Evolutionary conservation across 1,284 basidiomycete species (phyloP).

Genomic region (Sanghuangporus baumii): DNA sequence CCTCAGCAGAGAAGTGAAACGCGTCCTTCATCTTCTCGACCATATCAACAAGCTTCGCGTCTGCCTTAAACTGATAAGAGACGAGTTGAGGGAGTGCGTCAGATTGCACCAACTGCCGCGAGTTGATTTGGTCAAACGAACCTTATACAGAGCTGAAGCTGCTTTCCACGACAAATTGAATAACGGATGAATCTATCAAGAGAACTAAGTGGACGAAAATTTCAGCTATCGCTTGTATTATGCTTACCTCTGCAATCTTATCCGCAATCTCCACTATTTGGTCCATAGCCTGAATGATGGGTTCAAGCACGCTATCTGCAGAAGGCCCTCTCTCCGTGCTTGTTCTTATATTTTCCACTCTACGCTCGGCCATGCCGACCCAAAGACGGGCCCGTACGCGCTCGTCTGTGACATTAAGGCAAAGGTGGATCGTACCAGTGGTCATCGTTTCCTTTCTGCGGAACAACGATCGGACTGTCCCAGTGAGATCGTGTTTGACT

Average conservation of each 20-base stretch:
- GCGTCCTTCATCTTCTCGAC: background rate
- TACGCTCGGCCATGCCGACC: background rate
- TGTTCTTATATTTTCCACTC: background rate
- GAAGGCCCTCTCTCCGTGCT: fast-evolving
- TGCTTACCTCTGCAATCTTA: background rate
- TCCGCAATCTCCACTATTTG: background rate
- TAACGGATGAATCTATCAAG: background rate
- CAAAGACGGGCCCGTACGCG: background rate
- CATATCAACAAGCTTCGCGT: background rate
- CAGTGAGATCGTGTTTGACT: background rate
- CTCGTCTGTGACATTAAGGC: background rate
- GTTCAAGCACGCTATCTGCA: background rate
- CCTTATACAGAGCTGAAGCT: background rate
- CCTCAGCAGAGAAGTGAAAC: background rate
- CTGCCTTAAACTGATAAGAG: background rate
- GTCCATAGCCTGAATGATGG: background rate
- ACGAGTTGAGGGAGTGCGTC: background rate
- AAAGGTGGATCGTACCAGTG: background rate
- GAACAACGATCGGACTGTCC: background rate
- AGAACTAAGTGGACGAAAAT: background rate
- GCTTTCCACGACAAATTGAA: background rate
- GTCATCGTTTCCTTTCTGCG: background rate
- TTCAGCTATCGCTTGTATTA: background rate
- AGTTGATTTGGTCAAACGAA: background rate
- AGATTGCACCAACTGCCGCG: background rate